A percentile compares a stretch with the other conserved stretches of the same genome.
These are phyloP conservation scores for Populus euphratica DNA, from an alignment of 345 rosid species.

Conservation along the genomic window DNA sequence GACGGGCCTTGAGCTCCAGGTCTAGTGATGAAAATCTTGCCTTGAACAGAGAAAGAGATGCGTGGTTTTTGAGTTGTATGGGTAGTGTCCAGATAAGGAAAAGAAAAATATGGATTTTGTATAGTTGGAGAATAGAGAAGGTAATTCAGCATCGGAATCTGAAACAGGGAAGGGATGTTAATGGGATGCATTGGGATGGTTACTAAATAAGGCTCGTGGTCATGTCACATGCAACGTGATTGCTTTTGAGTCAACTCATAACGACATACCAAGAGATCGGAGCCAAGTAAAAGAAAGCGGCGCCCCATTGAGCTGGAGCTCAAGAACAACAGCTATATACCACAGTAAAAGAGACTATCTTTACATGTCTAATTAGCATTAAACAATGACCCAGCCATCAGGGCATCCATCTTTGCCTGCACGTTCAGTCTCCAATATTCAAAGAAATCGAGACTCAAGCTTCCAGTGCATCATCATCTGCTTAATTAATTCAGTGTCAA, in stretches of 20 bases:
- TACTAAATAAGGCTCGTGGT: background rate
- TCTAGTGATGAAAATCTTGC: background rate
- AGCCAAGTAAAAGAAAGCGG: constrained; percentile 14
- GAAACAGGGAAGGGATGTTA: background rate
- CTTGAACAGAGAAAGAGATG: background rate
- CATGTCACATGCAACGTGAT: constrained; percentile 3
- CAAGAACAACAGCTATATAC: background rate
- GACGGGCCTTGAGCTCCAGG: background rate
- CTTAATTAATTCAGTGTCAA: too few species aligned
- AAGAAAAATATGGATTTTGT: background rate
- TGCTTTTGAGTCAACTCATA: constrained; percentile 5
- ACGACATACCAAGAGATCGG: background rate
- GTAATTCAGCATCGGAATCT: background rate
- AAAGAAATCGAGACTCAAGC: constrained; percentile 7
- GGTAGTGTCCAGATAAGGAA: background rate
- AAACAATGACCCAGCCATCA: background rate
- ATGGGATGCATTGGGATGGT: background rate
- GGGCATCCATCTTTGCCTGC: background rate
- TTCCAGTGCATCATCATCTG: constrained; percentile 22
- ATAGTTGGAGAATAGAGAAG: background rate
- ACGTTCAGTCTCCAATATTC: background rate
- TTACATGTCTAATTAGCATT: background rate
- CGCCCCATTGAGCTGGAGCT: background rate
- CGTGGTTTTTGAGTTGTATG: background rate
- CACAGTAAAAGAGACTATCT: background rate